Percentiles rank a stretch among this genome's conserved stretches.
phyloP scores from a whole-genome alignment of 2,329 filamentous ascomycete species.

The Aspergillus arachidicola region DNA sequence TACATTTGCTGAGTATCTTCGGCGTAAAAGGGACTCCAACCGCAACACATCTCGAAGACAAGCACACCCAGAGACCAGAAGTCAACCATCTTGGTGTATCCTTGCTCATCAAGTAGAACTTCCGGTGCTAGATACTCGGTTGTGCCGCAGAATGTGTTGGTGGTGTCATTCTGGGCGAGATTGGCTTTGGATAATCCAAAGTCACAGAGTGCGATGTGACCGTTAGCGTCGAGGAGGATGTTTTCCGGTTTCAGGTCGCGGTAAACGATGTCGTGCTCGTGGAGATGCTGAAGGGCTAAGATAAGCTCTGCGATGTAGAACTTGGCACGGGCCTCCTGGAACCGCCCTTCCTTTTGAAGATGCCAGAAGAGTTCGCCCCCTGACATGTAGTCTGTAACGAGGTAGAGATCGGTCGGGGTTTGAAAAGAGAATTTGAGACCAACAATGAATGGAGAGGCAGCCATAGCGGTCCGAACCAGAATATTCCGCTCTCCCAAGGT shows the following conservation, averaged over 20 bases:
- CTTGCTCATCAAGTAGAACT: slow-evolving; percentile 90
- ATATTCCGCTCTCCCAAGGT: slow-evolving; percentile 98
- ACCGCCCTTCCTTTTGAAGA: slow-evolving; percentile 92
- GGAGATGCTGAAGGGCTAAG: slow-evolving; percentile 88
- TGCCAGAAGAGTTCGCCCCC: slow-evolving; percentile 99
- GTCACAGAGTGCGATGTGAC: slow-evolving; percentile 95
- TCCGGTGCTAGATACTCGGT: slow-evolving; percentile 97
- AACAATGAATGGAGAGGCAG: slow-evolving; percentile 96
- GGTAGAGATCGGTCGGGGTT: slow-evolving; percentile 90
- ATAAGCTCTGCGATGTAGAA: slow-evolving; percentile 99
- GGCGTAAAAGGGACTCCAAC: slow-evolving; percentile 98
- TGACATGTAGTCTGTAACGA: slow-evolving; percentile 99
- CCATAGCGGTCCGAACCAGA: slow-evolving; percentile 89
- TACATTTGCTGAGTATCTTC: slow-evolving; percentile 99
- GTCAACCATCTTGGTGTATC: slow-evolving; percentile 99
- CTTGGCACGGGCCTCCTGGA: slow-evolving; percentile 91
- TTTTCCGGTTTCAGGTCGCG: slow-evolving; percentile 97
- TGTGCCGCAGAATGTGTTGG: slow-evolving; percentile 97
- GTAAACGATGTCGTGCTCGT: slow-evolving; percentile 97
- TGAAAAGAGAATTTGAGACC: slow-evolving; percentile 99
- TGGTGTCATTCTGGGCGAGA: slow-evolving; percentile 93
- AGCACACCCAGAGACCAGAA: slow-evolving; percentile 98
- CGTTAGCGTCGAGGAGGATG: slow-evolving; percentile 93
- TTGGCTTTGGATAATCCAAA: slow-evolving; percentile 98
- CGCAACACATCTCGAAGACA: slow-evolving; percentile 99